Base-by-base conservation (phyloP, 768 basidiomycete genomes). In the Crepidotus variabilis region DNA sequence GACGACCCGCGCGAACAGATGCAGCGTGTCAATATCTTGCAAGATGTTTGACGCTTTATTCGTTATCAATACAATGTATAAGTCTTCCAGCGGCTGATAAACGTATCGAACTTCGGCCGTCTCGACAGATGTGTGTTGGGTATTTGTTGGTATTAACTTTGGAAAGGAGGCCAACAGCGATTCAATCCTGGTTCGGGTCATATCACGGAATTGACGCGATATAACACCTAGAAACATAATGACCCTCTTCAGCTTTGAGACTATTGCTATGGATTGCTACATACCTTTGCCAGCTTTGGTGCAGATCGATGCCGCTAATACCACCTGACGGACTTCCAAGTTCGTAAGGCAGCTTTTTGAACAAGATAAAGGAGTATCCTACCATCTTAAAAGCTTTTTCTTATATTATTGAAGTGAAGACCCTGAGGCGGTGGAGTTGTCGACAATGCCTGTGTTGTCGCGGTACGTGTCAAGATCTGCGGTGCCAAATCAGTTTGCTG, bases 21-120 rank as follows among this genome's bases (percentile, higher is more conserved):
- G 92, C 0, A 99, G 80, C 0, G 96, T 99, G 57, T 97, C 91
- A 61, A 98, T 96, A 71, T 98, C 97, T 76, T 97, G 97, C 36
- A 99, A 77, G 65, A 98, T 98, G 67, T 99, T 99, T n/a, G 92
- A 94, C 7, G 93, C 92, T 71, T 97, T 98, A 76, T 98, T 98
- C 54, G 96, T 98, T 73, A 98, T 95, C 61, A 98, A 81, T 62
- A 98, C 81, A 58, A 98, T 96, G 73, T 98, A 98, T 22, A 98
- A 85, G 69, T 98, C 94, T 71, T 97, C 94, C 47, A 98, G 82
- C 0, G 94, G 94, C 66, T 97, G 94, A 71, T 96, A 98, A 59
- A 98, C 94, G 68, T 94, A 98, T 63, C 94, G 90, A 51, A 96
- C 94, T 71, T 99, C 94, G 36, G 90, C 73, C 0, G 93, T 97